Percentiles rank a stretch among this genome's conserved stretches.
Evolutionary conservation across 805 yeast species (phyloP).

Genomic region (Teunomyces stri): DNA sequence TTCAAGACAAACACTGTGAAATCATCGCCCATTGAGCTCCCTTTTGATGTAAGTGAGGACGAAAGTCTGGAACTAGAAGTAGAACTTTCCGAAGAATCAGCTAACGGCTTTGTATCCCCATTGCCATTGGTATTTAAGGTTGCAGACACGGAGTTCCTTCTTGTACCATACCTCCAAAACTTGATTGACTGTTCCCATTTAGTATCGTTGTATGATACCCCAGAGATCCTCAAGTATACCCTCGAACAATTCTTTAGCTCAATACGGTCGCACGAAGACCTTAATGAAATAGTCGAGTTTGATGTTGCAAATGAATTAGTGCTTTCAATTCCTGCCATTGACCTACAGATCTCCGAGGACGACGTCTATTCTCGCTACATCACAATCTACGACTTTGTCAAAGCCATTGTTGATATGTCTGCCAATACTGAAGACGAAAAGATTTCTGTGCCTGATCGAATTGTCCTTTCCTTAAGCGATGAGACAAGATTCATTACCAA

Average conservation of each 20-base stretch:
- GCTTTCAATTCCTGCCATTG: conserved; percentile 27
- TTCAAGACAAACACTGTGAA: neutral
- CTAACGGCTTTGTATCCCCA: neutral
- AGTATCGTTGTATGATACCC: conserved; percentile 26
- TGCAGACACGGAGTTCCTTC: conserved; percentile 24
- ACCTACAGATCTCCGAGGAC: conserved; percentile 31
- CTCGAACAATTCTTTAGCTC: conserved; percentile 24
- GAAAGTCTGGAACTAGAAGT: conserved; percentile 2
- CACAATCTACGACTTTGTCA: conserved; percentile 25
- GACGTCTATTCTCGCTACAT: conserved; percentile 24
- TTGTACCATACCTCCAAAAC: conserved; percentile 19
- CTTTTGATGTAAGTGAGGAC: conserved; percentile 3
- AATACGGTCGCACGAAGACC: conserved; percentile 26
- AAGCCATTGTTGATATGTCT: conserved; percentile 18
- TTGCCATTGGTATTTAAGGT: conserved; percentile 24
- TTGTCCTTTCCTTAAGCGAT: neutral
- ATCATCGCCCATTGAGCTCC: neutral
- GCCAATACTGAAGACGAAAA: conserved; percentile 9
- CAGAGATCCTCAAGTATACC: conserved; percentile 14
- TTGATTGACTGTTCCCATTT: conserved; percentile 16
- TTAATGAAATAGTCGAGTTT: conserved; percentile 23
- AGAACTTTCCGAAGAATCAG: neutral
- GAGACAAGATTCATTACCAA: conserved; percentile 27
- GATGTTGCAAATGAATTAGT: conserved; percentile 25
- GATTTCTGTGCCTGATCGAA: neutral